phyloP scores from a whole-genome alignment of 1,284 basidiomycete species.

The Irpex rosettiformis region DNA sequence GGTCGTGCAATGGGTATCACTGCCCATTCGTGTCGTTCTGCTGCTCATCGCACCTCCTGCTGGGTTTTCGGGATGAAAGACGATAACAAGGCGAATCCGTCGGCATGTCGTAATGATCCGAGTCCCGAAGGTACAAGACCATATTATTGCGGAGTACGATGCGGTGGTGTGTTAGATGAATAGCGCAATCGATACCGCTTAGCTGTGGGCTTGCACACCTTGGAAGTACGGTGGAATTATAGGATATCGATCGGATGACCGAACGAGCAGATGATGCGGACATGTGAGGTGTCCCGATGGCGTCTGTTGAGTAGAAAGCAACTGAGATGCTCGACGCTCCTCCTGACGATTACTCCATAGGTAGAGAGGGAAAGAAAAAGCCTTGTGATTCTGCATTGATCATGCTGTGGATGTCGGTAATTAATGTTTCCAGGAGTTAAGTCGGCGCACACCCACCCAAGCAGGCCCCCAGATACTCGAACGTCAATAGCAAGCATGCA shows the following conservation, averaged over 20 bases:
- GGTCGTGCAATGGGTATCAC: background rate
- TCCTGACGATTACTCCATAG: background rate
- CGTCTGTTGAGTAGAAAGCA: background rate
- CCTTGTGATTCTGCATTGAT: background rate
- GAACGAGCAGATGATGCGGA: background rate
- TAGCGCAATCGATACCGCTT: background rate
- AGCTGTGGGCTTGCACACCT: background rate
- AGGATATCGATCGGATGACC: background rate
- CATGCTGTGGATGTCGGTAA: background rate
- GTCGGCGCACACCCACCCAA: background rate
- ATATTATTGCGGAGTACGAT: background rate
- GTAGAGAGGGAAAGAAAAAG: too few species aligned
- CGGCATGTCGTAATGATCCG: conserved; percentile 2
- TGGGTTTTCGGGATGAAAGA: background rate
- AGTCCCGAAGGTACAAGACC: background rate
- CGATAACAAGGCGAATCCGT: background rate
- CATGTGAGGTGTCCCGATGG: background rate
- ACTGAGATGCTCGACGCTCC: background rate
- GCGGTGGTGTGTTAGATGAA: background rate
- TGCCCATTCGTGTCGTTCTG: background rate
- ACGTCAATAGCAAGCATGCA: background rate
- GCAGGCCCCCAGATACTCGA: background rate
- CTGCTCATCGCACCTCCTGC: background rate
- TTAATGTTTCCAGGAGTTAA: background rate
- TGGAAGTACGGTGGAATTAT: background rate